Base-by-base conservation (phyloP, 2,329 filamentous ascomycete species). In the Mycogone perniciosa region DNA sequence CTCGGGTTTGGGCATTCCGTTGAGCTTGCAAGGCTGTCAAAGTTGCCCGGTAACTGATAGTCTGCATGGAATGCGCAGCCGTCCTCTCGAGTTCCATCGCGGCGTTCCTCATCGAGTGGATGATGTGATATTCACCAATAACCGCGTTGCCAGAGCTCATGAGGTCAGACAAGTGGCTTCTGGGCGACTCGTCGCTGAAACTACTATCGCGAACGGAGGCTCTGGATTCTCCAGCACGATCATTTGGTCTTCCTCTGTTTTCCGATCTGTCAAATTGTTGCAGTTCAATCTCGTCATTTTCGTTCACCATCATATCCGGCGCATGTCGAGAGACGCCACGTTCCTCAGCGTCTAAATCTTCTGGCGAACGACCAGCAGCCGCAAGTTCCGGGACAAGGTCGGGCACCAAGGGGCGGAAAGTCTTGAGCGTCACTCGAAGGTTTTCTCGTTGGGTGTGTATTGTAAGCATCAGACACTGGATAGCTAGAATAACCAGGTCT, bases 391-490 rank as follows among this genome's bases (percentile, higher is more conserved):
- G 59, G 8, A 57, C 57, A 30, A 62, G 42, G n/a, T 64, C 62
- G 1, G 62, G 64, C 13, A 65, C 54, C 48, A 69, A 57, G 29
- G 65, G 61, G 37, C 62, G 58, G 57, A 71, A 70, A 35, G 68
- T 68, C 48, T 69, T 71, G 6, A 80, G 67, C 10, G 70, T 66
- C 45, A 76, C 73, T 31, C 76, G 72, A 26, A 85, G 66, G 51
- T 73, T 74, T 58, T 84, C 81, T 54, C 77, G 73, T 59, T 85
- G 80, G 42, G 77, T 72, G 59, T 82, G 80, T 8, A 85, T 76
- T 3, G 81, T 73, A 51, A 86, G 65, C 82, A 86, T 84, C 40
- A 85, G 63, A 55, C 79, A 80, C 63, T 87, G 84, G 10, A 85
- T 59, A 1, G 64, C 67, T 37, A 85, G 59, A 6, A 86, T 72